Evolutionary conservation across 2,329 filamentous ascomycete species (phyloP).

Genomic region (Aspergillus vadensis): DNA sequence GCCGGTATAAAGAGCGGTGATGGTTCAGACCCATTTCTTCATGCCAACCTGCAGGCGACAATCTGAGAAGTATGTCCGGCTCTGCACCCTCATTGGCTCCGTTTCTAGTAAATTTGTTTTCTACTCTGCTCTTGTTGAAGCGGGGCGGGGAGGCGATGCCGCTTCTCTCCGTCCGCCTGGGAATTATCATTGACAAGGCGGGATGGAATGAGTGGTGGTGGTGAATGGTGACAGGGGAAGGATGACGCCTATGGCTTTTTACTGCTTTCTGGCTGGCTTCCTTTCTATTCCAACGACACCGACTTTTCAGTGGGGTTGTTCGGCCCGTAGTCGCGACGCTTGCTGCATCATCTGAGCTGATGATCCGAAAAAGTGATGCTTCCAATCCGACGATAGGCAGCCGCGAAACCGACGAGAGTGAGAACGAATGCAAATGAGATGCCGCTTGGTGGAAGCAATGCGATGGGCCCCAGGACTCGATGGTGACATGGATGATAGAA

Average conservation of each 20-base stretch:
- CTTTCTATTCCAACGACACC: background rate
- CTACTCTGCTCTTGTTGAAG: background rate
- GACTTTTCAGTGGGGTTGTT: conserved; percentile 9
- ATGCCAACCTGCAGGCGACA: background rate
- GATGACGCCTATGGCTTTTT: background rate
- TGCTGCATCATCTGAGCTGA: background rate
- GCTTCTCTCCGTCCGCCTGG: background rate
- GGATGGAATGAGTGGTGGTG: conserved; percentile 1
- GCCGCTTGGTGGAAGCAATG: background rate
- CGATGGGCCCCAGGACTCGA: background rate
- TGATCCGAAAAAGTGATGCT: background rate
- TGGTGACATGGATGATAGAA: background rate
- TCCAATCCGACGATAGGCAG: background rate
- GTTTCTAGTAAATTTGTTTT: background rate
- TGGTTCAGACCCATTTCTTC: conserved; percentile 9
- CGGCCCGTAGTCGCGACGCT: background rate
- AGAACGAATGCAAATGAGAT: background rate
- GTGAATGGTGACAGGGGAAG: background rate
- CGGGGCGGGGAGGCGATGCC: background rate
- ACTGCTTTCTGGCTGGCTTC: background rate
- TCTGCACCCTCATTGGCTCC: conserved; percentile 3
- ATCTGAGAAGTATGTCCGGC: background rate
- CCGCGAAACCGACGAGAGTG: background rate
- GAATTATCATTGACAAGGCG: background rate
- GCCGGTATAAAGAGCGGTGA: conserved; percentile 17